phyloP scores from a whole-genome alignment of 1,284 basidiomycete genomes.

The Rhodotorula sp. region DNA sequence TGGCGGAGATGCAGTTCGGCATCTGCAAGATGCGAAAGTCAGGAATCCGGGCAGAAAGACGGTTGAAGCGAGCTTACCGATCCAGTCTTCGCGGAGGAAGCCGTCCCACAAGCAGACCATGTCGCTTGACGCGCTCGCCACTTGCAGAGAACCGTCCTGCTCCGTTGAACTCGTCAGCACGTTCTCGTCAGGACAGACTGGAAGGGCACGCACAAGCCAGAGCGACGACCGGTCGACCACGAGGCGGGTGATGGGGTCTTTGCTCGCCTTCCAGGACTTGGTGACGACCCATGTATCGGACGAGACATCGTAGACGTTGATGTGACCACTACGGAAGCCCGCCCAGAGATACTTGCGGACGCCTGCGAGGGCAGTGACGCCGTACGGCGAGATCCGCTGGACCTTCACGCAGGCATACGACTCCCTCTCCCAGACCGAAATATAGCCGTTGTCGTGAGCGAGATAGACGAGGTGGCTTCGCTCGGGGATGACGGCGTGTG shows the following conservation, averaged over 20 bases:
- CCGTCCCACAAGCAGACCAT: constrained; percentile 86
- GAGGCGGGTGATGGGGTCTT: constrained; percentile 70
- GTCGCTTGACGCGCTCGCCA: constrained; percentile 76
- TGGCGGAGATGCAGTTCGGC: constrained; percentile 72
- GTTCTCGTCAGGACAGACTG: neutral
- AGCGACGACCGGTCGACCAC: constrained; percentile 60
- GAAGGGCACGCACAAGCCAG: constrained; percentile 27
- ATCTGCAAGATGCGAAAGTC: constrained; percentile 54
- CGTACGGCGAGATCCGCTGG: constrained; percentile 72
- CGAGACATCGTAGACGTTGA: constrained; percentile 75
- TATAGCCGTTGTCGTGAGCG: constrained; percentile 88
- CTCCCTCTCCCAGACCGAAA: constrained; percentile 67
- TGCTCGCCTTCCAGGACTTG: constrained; percentile 86
- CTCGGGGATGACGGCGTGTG: constrained; percentile 71
- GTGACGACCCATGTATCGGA: constrained; percentile 67
- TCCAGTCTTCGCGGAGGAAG: constrained; percentile 76
- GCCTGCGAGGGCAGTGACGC: constrained; percentile 73
- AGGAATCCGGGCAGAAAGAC: neutral
- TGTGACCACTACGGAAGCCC: constrained; percentile 66
- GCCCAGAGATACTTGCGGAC: constrained; percentile 80
- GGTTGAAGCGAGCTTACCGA: constrained; percentile 59
- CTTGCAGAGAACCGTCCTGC: constrained; percentile 58
- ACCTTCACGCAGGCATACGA: constrained; percentile 54
- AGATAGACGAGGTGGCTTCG: constrained; percentile 69
- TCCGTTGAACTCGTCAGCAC: too few species aligned